Percentiles rank a stretch among this genome's conserved stretches.
phyloP scores from a whole-genome alignment of 2,329 filamentous ascomycete species.

The Neurospora sp. region DNA sequence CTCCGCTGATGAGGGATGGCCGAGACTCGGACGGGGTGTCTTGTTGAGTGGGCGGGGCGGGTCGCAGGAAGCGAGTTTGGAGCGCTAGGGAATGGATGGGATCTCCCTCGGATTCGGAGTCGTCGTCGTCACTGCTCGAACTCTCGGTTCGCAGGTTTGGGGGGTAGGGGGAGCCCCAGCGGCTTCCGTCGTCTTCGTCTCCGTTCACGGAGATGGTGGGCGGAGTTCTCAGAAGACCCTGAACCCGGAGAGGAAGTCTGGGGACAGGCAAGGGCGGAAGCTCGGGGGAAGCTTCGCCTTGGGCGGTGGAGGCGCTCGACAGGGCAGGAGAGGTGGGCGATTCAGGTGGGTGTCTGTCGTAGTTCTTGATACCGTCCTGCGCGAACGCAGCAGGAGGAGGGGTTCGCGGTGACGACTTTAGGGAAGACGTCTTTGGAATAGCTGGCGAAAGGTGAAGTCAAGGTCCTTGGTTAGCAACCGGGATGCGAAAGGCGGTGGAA shows the following conservation, averaged over 20 bases:
- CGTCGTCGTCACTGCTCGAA: slow-evolving; percentile 40
- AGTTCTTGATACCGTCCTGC: slow-evolving; percentile 43
- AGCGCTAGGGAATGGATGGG: slow-evolving; percentile 53
- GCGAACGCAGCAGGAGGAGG: slow-evolving; percentile 54
- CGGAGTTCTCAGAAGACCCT: slow-evolving; percentile 44
- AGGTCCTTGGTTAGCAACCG: background rate
- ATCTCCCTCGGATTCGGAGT: slow-evolving; percentile 41
- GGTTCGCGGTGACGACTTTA: slow-evolving; percentile 36
- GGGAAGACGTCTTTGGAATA: slow-evolving; percentile 46
- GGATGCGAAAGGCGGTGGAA: background rate
- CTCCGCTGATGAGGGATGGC: slow-evolving; percentile 38
- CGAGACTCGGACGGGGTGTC: slow-evolving; percentile 28
- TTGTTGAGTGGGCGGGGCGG: slow-evolving; percentile 34
- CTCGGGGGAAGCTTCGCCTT: slow-evolving; percentile 47
- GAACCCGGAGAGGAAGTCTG: slow-evolving; percentile 45
- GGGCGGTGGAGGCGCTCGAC: slow-evolving; percentile 52
- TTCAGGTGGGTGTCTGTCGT: slow-evolving; percentile 21
- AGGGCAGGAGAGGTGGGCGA: slow-evolving; percentile 44
- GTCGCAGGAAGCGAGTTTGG: slow-evolving; percentile 52
- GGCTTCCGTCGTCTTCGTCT: slow-evolving; percentile 52
- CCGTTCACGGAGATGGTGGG: slow-evolving; percentile 26
- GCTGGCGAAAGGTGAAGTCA: slow-evolving; percentile 18
- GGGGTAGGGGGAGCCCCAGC: slow-evolving; percentile 88
- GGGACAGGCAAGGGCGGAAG: slow-evolving; percentile 51
- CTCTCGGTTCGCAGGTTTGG: slow-evolving; percentile 42